phyloP scores from a whole-genome alignment of 192 early-diverging fungal species.

The Backusella circina region DNA sequence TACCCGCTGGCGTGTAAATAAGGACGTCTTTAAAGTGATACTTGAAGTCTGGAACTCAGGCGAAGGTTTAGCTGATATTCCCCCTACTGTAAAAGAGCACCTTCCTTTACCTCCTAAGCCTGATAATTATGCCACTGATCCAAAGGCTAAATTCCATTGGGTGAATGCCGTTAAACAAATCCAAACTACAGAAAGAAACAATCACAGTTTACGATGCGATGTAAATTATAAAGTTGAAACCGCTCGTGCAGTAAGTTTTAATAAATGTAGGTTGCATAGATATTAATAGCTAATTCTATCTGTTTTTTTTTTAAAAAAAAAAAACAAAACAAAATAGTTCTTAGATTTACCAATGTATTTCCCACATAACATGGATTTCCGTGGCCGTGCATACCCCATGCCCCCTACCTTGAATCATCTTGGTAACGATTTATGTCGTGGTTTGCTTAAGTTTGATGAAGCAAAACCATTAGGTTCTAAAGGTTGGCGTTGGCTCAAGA shows the following conservation, averaged over 20 bases:
- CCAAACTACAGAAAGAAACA: slow-evolving; percentile 60
- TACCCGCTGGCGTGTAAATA: slow-evolving; percentile 88
- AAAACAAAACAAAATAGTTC: slow-evolving; percentile 53
- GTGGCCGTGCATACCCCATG: slow-evolving; percentile 96
- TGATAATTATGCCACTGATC: slow-evolving; percentile 57
- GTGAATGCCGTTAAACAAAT: slow-evolving; percentile 50
- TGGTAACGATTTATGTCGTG: slow-evolving; percentile 94
- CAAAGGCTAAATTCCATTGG: slow-evolving; percentile 54
- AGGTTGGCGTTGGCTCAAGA: slow-evolving; percentile 90
- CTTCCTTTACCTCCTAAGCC: slow-evolving; percentile 54
- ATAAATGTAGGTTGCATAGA: neutral
- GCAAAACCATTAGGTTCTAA: slow-evolving; percentile 73
- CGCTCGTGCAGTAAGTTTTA: slow-evolving; percentile 70
- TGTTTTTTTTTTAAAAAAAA: neutral
- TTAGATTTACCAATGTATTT: slow-evolving; percentile 88
- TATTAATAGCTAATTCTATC: neutral
- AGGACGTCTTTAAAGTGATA: slow-evolving; percentile 72
- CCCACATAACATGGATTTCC: slow-evolving; percentile 97
- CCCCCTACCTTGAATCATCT: slow-evolving; percentile 95
- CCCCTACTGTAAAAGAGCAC: slow-evolving; percentile 47
- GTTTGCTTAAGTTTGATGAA: slow-evolving; percentile 81
- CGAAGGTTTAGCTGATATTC: slow-evolving; percentile 67
- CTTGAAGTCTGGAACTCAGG: slow-evolving; percentile 88
- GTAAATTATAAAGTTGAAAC: slow-evolving; percentile 96
- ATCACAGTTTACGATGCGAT: slow-evolving; percentile 85